These are phyloP conservation scores for Pseudonitzschia multistriata DNA, from an alignment of 108 stramenopile genomes.

Conservation along the genomic window DNA sequence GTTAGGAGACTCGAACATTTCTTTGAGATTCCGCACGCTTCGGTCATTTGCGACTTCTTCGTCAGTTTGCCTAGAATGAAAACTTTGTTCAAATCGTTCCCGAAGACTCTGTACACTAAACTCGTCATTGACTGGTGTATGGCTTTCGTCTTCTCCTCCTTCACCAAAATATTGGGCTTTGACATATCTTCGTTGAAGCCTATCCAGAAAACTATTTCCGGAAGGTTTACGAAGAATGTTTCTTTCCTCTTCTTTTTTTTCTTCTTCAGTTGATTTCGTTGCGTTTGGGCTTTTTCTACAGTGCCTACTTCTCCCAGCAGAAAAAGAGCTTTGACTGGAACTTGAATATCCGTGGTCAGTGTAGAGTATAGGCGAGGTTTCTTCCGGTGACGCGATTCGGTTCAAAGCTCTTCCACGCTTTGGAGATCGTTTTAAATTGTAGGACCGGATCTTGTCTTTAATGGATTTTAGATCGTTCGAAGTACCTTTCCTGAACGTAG, in stretches of 20 bases:
- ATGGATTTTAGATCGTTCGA: conserved; percentile 8
- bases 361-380: no score
- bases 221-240: not conserved
- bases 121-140: conserved; percentile 15
- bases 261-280: conserved; percentile 1
- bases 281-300: not conserved
- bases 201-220: not conserved
- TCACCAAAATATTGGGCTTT: conserved; percentile 27
- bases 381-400: no score
- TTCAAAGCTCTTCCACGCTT: not conserved
- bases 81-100: conserved; percentile 17
- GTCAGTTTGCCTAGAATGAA: not conserved
- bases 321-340: not conserved
- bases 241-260: conserved; percentile 17
- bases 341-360: not conserved
- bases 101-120: conserved; percentile 29
- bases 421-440: conserved; percentile 8
- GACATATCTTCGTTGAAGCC: not conserved
- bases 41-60: conserved; percentile 28
- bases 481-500: no score
- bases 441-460: conserved; percentile 29
- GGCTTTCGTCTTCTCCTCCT: not conserved
- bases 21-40: conserved; percentile 28
- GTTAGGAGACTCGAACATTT: conserved; percentile 24
- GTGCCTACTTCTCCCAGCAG: not conserved